Base-by-base conservation (phyloP, 2,329 filamentous ascomycete species). In the Scleromitrula shiraiana region DNA sequence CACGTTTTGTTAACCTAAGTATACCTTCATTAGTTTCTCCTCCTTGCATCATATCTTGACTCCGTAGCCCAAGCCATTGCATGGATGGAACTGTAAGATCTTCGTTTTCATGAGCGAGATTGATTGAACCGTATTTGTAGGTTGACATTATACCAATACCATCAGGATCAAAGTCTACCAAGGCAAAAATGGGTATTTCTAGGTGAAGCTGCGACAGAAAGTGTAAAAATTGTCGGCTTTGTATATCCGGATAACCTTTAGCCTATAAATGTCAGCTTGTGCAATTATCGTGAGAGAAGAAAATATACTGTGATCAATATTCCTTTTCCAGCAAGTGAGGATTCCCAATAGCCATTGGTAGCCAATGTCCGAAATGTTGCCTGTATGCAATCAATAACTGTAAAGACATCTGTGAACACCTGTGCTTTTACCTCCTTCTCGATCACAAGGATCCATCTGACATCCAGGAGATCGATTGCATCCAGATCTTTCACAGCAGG, bases 231-330 rank as follows among this genome's bases (percentile, higher is more conserved):
- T 73, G 72, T 7, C 84, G 72, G 0, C 85, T 88, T 1, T 76
- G 73, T 40, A 91, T 68, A 56, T 93, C 88, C 0, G 88, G 86
- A 59, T 88, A 93, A 2, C 88, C 88, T 70, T 90, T 93, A 1
- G 80, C 87, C 83, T 88, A 45, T 4, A 14, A 22, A 22, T 2
- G 14, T 23, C 4, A 41, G 15, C 12, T 8, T n/a, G n/a, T n/a
- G n/a, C n/a, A n/a, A 5, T 22, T 8, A 39, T 5, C 8, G 9
- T 7, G n/a, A 19, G 14, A 23, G 12, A 24, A 22, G 7, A 23
- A 1, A 3, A 44, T 60, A 29, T 68, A 83, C 83, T 3, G 86
- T 90, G 19, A 90, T 58, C 0, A 88, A 62, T n/a, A 87, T 66
- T 0, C 85, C 83, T n/a, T 70, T 67, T 0, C 76, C 74, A 2